Percentiles rank a stretch among this genome's conserved stretches.
Evolutionary conservation across 2,329 filamentous ascomycete species (phyloP).

Genomic region (Xylariaceae sp.): DNA sequence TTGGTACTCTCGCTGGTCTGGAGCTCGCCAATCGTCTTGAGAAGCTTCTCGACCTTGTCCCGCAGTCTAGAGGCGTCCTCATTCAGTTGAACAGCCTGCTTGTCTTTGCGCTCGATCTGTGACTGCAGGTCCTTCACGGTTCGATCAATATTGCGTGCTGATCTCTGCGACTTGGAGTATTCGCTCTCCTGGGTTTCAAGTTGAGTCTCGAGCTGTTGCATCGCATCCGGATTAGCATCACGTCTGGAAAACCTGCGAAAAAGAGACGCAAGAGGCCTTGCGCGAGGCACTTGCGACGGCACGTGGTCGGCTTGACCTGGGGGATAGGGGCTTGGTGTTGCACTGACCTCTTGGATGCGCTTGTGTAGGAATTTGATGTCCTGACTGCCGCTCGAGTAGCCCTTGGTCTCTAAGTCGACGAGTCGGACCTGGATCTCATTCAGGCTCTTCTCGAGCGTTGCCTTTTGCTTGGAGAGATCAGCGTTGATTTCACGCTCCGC

Average conservation of each 20-base stretch:
- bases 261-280: constrained; percentile 23
- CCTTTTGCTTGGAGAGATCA: constrained; percentile 84
- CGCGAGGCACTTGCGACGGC: constrained; percentile 8
- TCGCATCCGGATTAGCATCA: constrained; percentile 27
- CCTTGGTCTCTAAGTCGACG: constrained; percentile 94
- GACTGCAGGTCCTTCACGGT: constrained; percentile 87
- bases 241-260: constrained; percentile 23
- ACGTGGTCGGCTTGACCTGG: constrained; percentile 6
- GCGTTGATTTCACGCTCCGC: constrained; percentile 77
- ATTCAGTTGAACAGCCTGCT: constrained; percentile 70
- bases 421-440: constrained; percentile 87
- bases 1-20: constrained; percentile 79
- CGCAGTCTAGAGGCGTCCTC: constrained; percentile 82
- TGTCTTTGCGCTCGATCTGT: constrained; percentile 90
- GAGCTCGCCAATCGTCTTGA: constrained; percentile 88
- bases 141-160: constrained; percentile 86
- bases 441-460: constrained; percentile 77
- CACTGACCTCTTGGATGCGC: constrained; percentile 84
- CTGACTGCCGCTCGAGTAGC: constrained; percentile 88
- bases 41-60: constrained; percentile 84
- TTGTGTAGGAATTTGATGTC: constrained; percentile 94
- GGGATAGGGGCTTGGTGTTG: constrained; percentile 14
- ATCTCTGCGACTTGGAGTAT: constrained; percentile 75
- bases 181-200: constrained; percentile 78
- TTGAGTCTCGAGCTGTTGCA: constrained; percentile 71